Percentiles rank a stretch among this genome's conserved stretches.
phyloP scores from a whole-genome alignment of 2,329 filamentous ascomycete genomes.

The Fusarium coicis region DNA sequence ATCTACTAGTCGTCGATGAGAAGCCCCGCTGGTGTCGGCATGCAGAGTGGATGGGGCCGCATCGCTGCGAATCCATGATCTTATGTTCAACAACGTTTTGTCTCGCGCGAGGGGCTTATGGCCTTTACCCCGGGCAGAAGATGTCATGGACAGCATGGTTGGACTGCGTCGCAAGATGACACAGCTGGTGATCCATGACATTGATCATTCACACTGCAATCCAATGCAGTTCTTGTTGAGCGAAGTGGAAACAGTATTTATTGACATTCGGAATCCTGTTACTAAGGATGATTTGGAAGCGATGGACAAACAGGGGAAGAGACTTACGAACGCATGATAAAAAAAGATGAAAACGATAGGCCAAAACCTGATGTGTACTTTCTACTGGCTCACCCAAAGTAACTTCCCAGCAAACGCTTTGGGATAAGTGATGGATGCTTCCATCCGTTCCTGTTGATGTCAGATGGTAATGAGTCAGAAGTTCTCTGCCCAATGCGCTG shows the following conservation, averaged over 20 bases:
- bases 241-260: neutral
- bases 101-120: neutral
- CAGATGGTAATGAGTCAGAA: too few relatives aligned
- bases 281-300: too few relatives aligned
- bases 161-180: neutral
- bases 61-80: slow-evolving; percentile 52
- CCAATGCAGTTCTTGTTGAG: neutral
- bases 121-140: neutral
- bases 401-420: too few relatives aligned
- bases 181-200: neutral
- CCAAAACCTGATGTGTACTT: too few relatives aligned
- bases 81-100: slow-evolving; percentile 41
- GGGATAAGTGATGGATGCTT: too few relatives aligned
- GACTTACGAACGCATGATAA: too few relatives aligned
- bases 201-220: neutral
- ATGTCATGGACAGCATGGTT: neutral
- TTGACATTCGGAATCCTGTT: neutral
- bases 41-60: slow-evolving; percentile 49
- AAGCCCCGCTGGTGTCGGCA: slow-evolving; percentile 48
- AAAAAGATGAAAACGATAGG: too few relatives aligned
- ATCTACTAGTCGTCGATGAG: slow-evolving; percentile 33
- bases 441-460: too few relatives aligned
- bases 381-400: too few relatives aligned
- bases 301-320: too few relatives aligned
- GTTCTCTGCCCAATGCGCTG: too few relatives aligned